Evolutionary conservation across 2,329 filamentous ascomycete genomes (phyloP).

Genomic region (Tolypocladium pustulatum): DNA sequence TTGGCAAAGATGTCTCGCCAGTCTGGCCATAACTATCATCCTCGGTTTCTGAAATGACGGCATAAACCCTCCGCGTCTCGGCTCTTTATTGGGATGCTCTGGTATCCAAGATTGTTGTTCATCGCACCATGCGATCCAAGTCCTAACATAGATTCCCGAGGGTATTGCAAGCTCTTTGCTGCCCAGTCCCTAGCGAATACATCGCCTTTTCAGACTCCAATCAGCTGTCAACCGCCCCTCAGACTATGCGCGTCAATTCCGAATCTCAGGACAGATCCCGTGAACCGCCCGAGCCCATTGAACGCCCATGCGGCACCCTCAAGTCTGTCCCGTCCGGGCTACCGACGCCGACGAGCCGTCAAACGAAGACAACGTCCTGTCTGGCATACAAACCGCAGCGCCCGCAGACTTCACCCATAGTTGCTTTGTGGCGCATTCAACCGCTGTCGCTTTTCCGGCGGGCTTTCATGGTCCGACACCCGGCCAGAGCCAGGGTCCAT

Average conservation of each 20-base stretch:
- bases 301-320: not conserved
- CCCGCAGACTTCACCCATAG: conserved; percentile 19
- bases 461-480: conserved; percentile 30
- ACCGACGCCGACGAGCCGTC: not conserved
- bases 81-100: not conserved
- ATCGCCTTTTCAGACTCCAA: not conserved
- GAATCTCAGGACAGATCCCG: not conserved
- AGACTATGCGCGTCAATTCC: not conserved
- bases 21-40: not conserved
- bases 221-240: not conserved
- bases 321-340: no score
- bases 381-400: not conserved
- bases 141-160: not conserved
- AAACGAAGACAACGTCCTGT: not conserved
- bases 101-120: not conserved
- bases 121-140: not conserved
- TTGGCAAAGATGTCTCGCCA: not conserved
- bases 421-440: conserved; percentile 32
- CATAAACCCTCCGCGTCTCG: not conserved
- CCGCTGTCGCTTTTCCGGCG: conserved; percentile 42
- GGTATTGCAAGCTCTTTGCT: not conserved
- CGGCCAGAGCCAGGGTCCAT: conserved; percentile 18
- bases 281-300: not conserved
- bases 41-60: not conserved
- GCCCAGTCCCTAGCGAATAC: not conserved